A percentile compares a stretch with the other conserved stretches of the same genome.
phyloP scores from a whole-genome alignment of 768 basidiomycete species.

The Coprinellus aureogranulatus region DNA sequence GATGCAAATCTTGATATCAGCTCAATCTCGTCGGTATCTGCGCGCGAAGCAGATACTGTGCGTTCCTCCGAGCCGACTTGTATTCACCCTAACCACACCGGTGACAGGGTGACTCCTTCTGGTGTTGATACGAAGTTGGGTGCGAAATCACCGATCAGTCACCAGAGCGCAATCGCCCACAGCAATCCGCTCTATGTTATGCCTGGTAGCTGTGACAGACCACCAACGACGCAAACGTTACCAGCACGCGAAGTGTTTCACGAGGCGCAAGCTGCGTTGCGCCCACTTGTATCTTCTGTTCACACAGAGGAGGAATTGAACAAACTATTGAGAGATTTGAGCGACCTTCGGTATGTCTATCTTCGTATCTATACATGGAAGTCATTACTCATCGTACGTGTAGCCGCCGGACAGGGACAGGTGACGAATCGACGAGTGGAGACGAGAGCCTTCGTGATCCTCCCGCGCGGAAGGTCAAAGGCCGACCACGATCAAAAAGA shows the following conservation, averaged over 20 bases:
- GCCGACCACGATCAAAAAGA: conserved; percentile 17
- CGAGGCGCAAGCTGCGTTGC: conserved; percentile 21
- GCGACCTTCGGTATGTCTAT: conserved; percentile 15
- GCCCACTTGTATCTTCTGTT: conserved; percentile 18
- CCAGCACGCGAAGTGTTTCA: conserved; percentile 20
- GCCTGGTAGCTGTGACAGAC: background rate
- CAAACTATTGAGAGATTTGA: conserved; percentile 15
- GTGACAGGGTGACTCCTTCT: background rate
- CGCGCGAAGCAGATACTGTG: background rate
- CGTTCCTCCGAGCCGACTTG: background rate
- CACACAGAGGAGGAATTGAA: conserved; percentile 29
- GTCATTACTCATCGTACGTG: background rate
- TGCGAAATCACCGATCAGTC: background rate
- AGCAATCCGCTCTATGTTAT: background rate
- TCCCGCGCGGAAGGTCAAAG: conserved; percentile 18
- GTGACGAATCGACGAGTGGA: background rate
- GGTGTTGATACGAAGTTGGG: too few species aligned
- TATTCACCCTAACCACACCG: background rate
- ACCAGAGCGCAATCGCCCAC: background rate
- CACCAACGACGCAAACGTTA: conserved; percentile 21
- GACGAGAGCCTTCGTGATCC: conserved; percentile 16
- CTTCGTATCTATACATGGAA: background rate
- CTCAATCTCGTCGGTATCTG: background rate
- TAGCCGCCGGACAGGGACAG: background rate
- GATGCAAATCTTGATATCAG: conserved; percentile 11